A percentile compares a stretch with the other conserved stretches of the same genome.
Conservation (phyloP, 1,139 yeast species). For the Ogataea hybrid region DNA sequence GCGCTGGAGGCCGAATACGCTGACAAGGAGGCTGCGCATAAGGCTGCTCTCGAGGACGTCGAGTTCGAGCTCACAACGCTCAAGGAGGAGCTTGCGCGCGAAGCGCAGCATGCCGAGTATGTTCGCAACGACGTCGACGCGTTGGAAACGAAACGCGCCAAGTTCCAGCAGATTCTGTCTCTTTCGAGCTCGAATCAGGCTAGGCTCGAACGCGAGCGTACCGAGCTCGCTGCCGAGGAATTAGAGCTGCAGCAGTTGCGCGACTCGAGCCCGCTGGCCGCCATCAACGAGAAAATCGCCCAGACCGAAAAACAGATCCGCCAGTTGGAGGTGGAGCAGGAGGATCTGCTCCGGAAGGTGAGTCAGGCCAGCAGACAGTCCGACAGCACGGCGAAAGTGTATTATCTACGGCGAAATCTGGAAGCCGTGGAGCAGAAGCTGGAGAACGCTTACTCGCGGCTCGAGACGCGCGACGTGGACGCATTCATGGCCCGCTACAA, state of each 20-base stretch:
- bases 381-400: conserved; percentile 53
- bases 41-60: conserved; percentile 11
- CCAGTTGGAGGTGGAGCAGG: conserved; percentile 52
- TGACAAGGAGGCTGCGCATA: conserved; percentile 16
- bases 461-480: background rate
- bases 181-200: conserved; percentile 40
- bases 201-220: conserved; percentile 34
- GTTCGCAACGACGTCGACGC: conserved; percentile 36
- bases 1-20: conserved; percentile 11
- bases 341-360: conserved; percentile 50
- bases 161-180: conserved; percentile 38
- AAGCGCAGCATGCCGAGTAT: conserved; percentile 42
- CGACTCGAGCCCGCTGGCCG: conserved; percentile 32
- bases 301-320: conserved; percentile 39
- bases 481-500: background rate
- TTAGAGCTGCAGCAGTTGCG: conserved; percentile 34
- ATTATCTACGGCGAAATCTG: conserved; percentile 37
- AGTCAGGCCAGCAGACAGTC: conserved; percentile 54
- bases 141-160: conserved; percentile 35
- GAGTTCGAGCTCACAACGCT: conserved; percentile 28
- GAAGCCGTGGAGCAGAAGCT: conserved; percentile 8
- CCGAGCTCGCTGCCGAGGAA: conserved; percentile 38
- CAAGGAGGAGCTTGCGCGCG: conserved; percentile 39
- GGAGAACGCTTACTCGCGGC: background rate
- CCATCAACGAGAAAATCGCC: conserved; percentile 38